These are phyloP conservation scores for Fusarium camptoceras DNA, from an alignment of 2,329 filamentous ascomycete genomes.

Conservation along the genomic window DNA sequence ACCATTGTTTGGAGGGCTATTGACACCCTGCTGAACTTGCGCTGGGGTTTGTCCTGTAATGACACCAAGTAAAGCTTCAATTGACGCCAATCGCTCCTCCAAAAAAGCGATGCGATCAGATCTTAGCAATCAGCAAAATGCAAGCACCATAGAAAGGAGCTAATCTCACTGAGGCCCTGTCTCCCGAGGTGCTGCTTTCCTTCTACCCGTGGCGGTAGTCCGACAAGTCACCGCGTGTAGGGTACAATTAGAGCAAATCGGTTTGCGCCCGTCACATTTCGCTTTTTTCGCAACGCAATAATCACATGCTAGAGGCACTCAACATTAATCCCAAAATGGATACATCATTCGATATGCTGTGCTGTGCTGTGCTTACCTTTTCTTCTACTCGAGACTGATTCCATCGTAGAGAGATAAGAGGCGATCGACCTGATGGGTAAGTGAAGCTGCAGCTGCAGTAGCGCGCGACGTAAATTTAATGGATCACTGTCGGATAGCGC, in stretches of 20 bases:
- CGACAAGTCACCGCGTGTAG: slow-evolving; percentile 51
- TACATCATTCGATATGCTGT: too few species aligned
- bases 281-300: slow-evolving; percentile 56
- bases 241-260: slow-evolving; percentile 54
- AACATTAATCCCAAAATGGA: too few species aligned
- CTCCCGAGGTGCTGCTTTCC: slow-evolving; percentile 13
- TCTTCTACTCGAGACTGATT: slow-evolving; percentile 27
- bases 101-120: slow-evolving; percentile 26
- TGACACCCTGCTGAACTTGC: neutral
- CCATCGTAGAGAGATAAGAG: slow-evolving; percentile 16
- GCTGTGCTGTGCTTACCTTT: slow-evolving; percentile 25
- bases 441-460: neutral
- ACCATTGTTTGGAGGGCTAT: neutral
- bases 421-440: neutral
- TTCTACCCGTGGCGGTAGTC: slow-evolving; percentile 23
- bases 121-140: slow-evolving; percentile 8
- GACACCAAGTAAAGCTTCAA: slow-evolving; percentile 30
- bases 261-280: slow-evolving; percentile 54
- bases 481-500: slow-evolving; percentile 17
- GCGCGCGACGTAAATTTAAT: neutral
- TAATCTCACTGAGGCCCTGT: slow-evolving; percentile 2
- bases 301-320: slow-evolving; percentile 47
- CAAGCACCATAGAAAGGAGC: too few species aligned
- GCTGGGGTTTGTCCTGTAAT: neutral
- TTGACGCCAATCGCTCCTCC: slow-evolving; percentile 35